Evolutionary conservation across 306 rosid species (phyloP).

Genomic region (Cajanus cajan): DNA sequence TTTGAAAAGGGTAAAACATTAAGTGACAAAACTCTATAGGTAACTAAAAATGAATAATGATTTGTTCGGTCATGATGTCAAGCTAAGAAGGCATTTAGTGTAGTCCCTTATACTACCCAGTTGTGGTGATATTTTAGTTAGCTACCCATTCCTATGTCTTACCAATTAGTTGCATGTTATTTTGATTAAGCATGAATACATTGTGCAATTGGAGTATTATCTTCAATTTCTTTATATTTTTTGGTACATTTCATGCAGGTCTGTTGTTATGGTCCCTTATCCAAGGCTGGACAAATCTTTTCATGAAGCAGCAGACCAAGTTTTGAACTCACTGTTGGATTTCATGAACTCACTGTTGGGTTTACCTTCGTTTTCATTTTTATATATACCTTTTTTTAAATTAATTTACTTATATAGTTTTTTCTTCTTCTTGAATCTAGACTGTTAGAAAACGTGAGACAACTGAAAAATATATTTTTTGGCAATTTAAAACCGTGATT

Average conservation of each 20-base stretch:
- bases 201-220: slow-evolving; percentile 14
- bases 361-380: slow-evolving; percentile 82
- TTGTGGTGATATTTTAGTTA: slow-evolving; percentile 14
- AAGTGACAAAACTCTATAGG: neutral
- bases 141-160: neutral
- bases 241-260: slow-evolving; percentile 51
- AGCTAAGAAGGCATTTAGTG: slow-evolving; percentile 15
- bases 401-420: too few species aligned
- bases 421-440: too few species aligned
- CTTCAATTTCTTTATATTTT: slow-evolving; percentile 3
- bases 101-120: neutral
- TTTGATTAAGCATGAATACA: neutral
- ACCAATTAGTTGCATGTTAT: neutral
- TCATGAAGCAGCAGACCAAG: slow-evolving; percentile 68
- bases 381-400: too few species aligned
- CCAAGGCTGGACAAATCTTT: slow-evolving; percentile 76
- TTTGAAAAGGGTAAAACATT: neutral
- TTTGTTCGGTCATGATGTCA: slow-evolving; percentile 14
- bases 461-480: too few species aligned
- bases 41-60: slow-evolving; percentile 7
- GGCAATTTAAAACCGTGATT: too few species aligned
- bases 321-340: slow-evolving; percentile 72
- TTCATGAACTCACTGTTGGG: slow-evolving; percentile 94
- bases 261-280: slow-evolving; percentile 86
- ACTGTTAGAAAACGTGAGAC: too few species aligned